Base-by-base conservation (phyloP, 2,329 filamentous ascomycete genomes). In the Cordyceps fumosorosea region DNA sequence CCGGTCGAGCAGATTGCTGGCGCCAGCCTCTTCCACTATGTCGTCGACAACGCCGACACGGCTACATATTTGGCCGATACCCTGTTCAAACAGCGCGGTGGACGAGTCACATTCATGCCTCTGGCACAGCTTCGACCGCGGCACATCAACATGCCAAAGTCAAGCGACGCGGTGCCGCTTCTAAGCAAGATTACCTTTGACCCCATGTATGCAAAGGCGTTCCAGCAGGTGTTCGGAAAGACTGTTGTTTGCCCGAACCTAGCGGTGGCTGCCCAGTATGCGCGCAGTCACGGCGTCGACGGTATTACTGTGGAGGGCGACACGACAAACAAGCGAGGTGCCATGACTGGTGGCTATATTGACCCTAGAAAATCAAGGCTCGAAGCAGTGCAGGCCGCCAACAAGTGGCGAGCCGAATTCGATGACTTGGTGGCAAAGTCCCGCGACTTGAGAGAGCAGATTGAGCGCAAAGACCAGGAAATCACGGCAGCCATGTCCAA, bases 241-340 rank as follows among this genome's bases (percentile, higher is more conserved):
- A 95, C 91, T 0, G 91, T 99, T 58, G 89, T 99, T 62, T 98
- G 95, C 67, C 93, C 93, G 3, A 96, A 91, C 67, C 78, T 99
- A 65, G 85, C 90, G 55, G 85, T 96, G 63, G 95, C 93, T 54
- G 86, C 89, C 14, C 92, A 97, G 71, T 97, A 97, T 72, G 91
- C 95, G 24, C 86, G 93, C 69, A 96, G 90, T 69, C 93, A 98
- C 69, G 90, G 90, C 20, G 87, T 98, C 26, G 92, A 92, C 69
- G 93, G 91, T 40, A 96, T 99, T 67, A 99, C 95, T 0, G 89
- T 91, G 3, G 93, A 98, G 62, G 95, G 95, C 74, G 93, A 98
- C 74, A 91, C 91, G 37, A 93, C 92, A 1, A 96, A 97, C 76
- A 96, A 96, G 77, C 89, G 93, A 68, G 95, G 95, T 75, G 93